Conservation (phyloP, 2,329 filamentous ascomycete species). For the Claviceps quebecensis region DNA sequence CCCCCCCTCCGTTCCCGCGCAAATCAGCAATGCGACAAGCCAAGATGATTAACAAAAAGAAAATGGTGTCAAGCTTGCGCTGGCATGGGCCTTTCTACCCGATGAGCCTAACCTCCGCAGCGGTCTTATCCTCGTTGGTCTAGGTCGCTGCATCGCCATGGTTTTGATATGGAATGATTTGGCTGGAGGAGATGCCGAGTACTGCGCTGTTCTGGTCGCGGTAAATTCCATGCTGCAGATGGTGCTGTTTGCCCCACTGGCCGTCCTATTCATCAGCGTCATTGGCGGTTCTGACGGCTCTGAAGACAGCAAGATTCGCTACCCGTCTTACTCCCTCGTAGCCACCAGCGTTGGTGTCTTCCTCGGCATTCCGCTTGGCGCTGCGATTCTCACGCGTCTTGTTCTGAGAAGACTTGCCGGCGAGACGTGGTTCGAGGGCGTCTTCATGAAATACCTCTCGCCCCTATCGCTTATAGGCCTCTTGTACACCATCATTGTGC, state of each 20-base stretch:
- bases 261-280: slow-evolving; percentile 55
- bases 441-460: slow-evolving; percentile 55
- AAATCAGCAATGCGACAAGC: neutral
- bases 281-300: slow-evolving; percentile 31
- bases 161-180: slow-evolving; percentile 56
- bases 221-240: slow-evolving; percentile 65
- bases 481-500: slow-evolving; percentile 72
- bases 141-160: slow-evolving; percentile 84
- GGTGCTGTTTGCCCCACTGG: slow-evolving; percentile 55
- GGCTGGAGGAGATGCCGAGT: slow-evolving; percentile 64
- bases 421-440: slow-evolving; percentile 47
- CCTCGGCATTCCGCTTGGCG: slow-evolving; percentile 68
- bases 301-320: slow-evolving; percentile 19
- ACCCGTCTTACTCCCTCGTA: slow-evolving; percentile 48
- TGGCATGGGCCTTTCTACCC: slow-evolving; percentile 56
- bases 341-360: slow-evolving; percentile 75
- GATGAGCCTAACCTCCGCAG: slow-evolving; percentile 43
- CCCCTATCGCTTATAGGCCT: slow-evolving; percentile 73
- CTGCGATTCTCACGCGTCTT: slow-evolving; percentile 64
- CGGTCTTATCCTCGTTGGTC: slow-evolving; percentile 67
- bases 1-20: no score
- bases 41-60: neutral
- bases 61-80: slow-evolving; percentile 31
- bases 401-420: slow-evolving; percentile 39
- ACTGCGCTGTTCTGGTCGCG: slow-evolving; percentile 69